A percentile compares a stretch with the other conserved stretches of the same genome.
These are phyloP conservation scores for Gnomoniopsis sp. DNA, from an alignment of 2,329 filamentous ascomycete species.

Conservation along the genomic window DNA sequence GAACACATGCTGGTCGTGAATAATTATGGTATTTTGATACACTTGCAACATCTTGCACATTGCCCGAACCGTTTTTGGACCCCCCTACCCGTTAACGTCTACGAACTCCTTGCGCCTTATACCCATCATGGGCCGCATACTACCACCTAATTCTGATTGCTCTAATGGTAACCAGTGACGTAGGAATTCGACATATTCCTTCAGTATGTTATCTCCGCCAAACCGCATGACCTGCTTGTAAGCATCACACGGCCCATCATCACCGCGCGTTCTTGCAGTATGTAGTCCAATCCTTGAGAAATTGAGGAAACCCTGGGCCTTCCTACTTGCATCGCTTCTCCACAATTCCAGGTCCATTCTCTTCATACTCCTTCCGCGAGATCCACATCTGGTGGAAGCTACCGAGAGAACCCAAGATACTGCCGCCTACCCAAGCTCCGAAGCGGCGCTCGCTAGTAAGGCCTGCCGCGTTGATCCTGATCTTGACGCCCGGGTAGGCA, in stretches of 20 bases:
- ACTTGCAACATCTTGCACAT: slow-evolving; percentile 5
- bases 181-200: background rate
- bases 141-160: background rate
- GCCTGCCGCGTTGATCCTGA: slow-evolving; percentile 84
- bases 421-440: slow-evolving; percentile 93
- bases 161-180: background rate
- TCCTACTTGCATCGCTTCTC: slow-evolving; percentile 90
- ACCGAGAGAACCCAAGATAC: slow-evolving; percentile 89
- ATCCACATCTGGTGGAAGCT: slow-evolving; percentile 99
- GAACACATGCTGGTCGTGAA: background rate
- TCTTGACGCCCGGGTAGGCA: slow-evolving; percentile 80
- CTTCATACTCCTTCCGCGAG: slow-evolving; percentile 93
- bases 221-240: background rate
- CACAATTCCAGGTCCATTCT: slow-evolving; percentile 85
- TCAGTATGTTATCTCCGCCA: background rate
- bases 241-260: background rate
- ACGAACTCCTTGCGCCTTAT: slow-evolving; percentile 18
- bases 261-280: background rate
- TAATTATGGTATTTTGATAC: slow-evolving; percentile 8
- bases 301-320: background rate
- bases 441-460: slow-evolving; percentile 87
- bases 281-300: background rate
- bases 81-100: slow-evolving; percentile 11
- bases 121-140: background rate
- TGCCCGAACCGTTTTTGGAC: slow-evolving; percentile 3